Evolutionary conservation across 1,284 basidiomycete species (phyloP).

Genomic region (Marasmius fiardii): DNA sequence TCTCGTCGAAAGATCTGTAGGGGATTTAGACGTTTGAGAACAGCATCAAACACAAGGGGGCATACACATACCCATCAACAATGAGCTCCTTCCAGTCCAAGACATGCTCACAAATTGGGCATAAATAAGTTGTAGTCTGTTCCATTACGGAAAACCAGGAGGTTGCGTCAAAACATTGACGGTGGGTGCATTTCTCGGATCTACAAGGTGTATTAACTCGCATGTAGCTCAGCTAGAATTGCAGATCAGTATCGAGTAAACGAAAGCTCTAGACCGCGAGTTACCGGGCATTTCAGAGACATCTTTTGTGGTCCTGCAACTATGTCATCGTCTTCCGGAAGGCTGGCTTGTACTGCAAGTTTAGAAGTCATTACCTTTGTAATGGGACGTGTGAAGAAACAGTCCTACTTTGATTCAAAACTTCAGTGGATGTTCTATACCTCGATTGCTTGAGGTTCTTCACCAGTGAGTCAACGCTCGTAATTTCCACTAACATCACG

Average conservation of each 20-base stretch:
- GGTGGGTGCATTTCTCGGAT: slow-evolving; percentile 82
- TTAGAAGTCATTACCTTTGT: slow-evolving; percentile 8
- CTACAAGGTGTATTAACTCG: slow-evolving; percentile 86
- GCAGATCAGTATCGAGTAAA: slow-evolving; percentile 3
- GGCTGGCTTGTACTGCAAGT: slow-evolving; percentile 53
- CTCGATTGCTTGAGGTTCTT: slow-evolving; percentile 64
- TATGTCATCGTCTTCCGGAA: slow-evolving; percentile 83
- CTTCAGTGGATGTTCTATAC: slow-evolving; percentile 62
- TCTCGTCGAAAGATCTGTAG: slow-evolving; percentile 73
- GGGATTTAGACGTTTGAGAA: slow-evolving; percentile 6
- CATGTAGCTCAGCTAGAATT: slow-evolving; percentile 77
- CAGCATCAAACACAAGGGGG: slow-evolving; percentile 3
- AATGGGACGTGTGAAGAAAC: slow-evolving; percentile 7
- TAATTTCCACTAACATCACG: slow-evolving; percentile 79
- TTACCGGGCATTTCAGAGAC: slow-evolving; percentile 88
- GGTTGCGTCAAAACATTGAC: slow-evolving; percentile 94
- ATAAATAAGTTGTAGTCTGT: slow-evolving; percentile 94
- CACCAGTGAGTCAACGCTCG: slow-evolving; percentile 64
- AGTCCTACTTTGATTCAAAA: slow-evolving; percentile 61
- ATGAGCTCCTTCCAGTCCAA: slow-evolving; percentile 83
- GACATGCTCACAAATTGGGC: slow-evolving; percentile 89
- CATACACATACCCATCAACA: slow-evolving; percentile 85
- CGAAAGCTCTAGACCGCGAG: slow-evolving; percentile 22
- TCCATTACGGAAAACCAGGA: slow-evolving; percentile 97
- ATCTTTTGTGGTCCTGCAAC: slow-evolving; percentile 83